phyloP scores from a whole-genome alignment of 2,329 filamentous ascomycete genomes.

The Aspergillus pseudoviridinutans region DNA sequence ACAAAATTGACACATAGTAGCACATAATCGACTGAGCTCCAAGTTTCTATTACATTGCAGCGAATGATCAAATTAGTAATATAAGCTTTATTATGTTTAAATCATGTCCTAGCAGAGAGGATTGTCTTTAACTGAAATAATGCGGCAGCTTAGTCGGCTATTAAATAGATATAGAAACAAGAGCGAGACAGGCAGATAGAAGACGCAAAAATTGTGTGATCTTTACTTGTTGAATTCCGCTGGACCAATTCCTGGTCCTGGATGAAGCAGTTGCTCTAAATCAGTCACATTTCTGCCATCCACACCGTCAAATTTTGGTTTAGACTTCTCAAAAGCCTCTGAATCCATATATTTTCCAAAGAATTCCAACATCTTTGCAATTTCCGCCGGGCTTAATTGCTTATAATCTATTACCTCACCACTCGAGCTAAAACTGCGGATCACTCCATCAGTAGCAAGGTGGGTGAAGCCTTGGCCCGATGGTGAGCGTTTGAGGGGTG shows the following conservation, averaged over 20 bases:
- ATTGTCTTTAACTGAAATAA: not conserved
- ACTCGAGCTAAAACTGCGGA: not conserved
- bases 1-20: too few species aligned
- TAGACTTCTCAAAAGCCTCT: not conserved
- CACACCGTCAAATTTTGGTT: conserved; percentile 1
- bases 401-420: conserved; percentile 6
- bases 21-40: too few species aligned
- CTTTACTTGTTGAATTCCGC: not conserved
- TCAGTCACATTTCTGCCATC: conserved; percentile 1
- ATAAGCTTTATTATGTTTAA: not conserved
- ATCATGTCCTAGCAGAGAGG: not conserved
- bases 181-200: not conserved
- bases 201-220: not conserved
- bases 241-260: not conserved
- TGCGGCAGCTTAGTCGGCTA: conserved; percentile 3
- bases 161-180: conserved; percentile 5
- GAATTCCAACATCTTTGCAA: not conserved
- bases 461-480: conserved; percentile 1
- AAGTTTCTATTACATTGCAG: too few species aligned
- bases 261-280: conserved; percentile 4
- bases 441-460: conserved; percentile 5
- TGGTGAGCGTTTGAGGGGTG: conserved; percentile 2
- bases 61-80: not conserved
- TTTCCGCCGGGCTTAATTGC: conserved; percentile 3
- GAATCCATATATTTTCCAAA: not conserved